Evolutionary conservation across 176 grass and related monocot species (phyloP), one percentile per base, ranked within the genome.

Genomic region (Tillandsia leiboldiana): DNA sequence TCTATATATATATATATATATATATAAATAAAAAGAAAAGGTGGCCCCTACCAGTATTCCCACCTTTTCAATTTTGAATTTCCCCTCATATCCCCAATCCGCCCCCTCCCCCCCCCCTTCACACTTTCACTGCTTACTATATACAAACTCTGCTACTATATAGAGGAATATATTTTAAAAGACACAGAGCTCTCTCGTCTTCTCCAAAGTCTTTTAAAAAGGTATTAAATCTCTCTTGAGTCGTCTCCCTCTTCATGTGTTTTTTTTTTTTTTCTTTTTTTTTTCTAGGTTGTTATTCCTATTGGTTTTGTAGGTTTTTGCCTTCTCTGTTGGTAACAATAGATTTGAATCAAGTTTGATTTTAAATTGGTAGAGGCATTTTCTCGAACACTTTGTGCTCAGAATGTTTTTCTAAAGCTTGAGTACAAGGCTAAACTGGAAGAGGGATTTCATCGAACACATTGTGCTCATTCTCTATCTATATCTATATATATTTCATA

Each of bases 11-110:
- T 24, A 24, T 24, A 24, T 24, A 24, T 24, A 24, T 24, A 24
- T 24, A 24, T 1, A 24, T 24, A 24, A 24, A 24, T 24, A 24
- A 24, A 24, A 50, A 29, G 23, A 57, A 68, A 69, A 33, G 0
- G 11, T 8, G 77, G 53, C 8, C 68, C 77, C 67, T 64, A 68
- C 2, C 22, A 52, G 56, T 28, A 72, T 68, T 8, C 23, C 53
- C 65, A 23, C 24, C 12, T 1, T 79, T 79, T 79, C 72, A 79
- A 79, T 27, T 79, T 79, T 72, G 77, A 79, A 79, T 59, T 70
- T 51, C 42, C 20, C 51, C 3, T 7, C 10, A 48, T 51, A 50
- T 52, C 50, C 49, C 15, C 56, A 18, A n/a, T 15, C 12, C 54
- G 4, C 15, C 56, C 17, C 56, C 15, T 15, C 8, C 56, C 9